phyloP scores from a whole-genome alignment of 2,329 filamentous ascomycete species.

The Dactylonectria macrodidyma region DNA sequence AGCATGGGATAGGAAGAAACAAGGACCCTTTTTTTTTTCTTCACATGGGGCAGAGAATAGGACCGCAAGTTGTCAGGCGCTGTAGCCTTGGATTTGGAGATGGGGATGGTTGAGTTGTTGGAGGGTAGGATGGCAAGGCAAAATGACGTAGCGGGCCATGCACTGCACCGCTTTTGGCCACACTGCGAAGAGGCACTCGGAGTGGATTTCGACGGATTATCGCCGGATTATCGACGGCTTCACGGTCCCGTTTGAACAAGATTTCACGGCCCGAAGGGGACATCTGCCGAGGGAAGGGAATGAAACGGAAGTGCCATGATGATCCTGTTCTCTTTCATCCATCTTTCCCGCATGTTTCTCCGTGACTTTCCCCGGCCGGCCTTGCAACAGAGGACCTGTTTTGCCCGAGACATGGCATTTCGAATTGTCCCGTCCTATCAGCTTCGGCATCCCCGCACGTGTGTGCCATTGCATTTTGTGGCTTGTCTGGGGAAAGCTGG shows the following conservation, averaged over 20 bases:
- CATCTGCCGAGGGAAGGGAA: too few species aligned
- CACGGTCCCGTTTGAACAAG: not conserved
- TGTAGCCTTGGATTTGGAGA: not conserved
- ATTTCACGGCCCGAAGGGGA: not conserved
- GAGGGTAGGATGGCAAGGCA: conserved; percentile 4
- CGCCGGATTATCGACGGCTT: not conserved
- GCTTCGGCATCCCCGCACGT: conserved; percentile 23
- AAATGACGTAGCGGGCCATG: conserved; percentile 9
- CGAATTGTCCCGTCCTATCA: conserved; percentile 22
- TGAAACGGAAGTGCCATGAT: too few species aligned
- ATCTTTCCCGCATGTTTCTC: not conserved
- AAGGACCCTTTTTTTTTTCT: not conserved
- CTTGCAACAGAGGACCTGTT: not conserved
- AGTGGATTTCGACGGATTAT: not conserved
- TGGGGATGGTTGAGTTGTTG: not conserved
- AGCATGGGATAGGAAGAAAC: not conserved
- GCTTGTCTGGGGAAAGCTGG: conserved; percentile 14
- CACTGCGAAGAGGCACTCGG: not conserved
- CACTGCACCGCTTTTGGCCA: not conserved
- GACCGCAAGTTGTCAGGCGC: too few species aligned
- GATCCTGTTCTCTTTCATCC: not conserved
- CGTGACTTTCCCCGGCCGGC: too few species aligned
- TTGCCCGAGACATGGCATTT: not conserved
- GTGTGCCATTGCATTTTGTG: conserved; percentile 10
- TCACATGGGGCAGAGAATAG: too few species aligned